Percentiles rank a stretch among this genome's conserved stretches.
Evolutionary conservation across 2,329 filamentous ascomycete genomes (phyloP).

Genomic region (Fusarium globosum): DNA sequence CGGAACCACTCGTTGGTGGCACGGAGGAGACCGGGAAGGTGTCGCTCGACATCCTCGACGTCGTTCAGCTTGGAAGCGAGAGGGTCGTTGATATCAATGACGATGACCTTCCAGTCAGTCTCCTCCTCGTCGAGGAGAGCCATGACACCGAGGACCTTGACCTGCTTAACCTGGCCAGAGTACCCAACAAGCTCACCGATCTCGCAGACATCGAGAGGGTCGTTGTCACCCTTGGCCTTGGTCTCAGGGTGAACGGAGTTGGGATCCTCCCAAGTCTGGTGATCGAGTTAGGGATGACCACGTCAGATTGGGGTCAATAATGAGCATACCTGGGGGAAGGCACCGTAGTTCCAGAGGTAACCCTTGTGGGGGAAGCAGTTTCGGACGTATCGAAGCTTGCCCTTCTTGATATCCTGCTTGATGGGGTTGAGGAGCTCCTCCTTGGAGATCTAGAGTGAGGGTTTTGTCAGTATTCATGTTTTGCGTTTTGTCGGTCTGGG

Average conservation of each 20-base stretch:
- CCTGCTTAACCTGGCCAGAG: slow-evolving; percentile 97
- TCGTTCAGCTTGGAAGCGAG: slow-evolving; percentile 97
- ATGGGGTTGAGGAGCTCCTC: slow-evolving; percentile 98
- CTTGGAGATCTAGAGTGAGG: slow-evolving; percentile 85
- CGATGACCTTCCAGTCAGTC: slow-evolving; percentile 99
- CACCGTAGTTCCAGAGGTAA: slow-evolving; percentile 99
- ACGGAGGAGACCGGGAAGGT: slow-evolving; percentile 94
- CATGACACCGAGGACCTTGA: slow-evolving; percentile 99
- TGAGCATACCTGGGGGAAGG: slow-evolving; percentile 87
- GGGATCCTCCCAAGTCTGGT: slow-evolving; percentile 98
- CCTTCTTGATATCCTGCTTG: slow-evolving; percentile 99
- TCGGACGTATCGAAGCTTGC: slow-evolving; percentile 98
- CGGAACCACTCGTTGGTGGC: slow-evolving; percentile 99
- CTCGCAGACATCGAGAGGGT: slow-evolving; percentile 99
- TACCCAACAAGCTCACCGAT: slow-evolving; percentile 98
- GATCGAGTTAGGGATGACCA: slow-evolving; percentile 24
- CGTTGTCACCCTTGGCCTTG: slow-evolving; percentile 99
- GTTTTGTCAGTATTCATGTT: slow-evolving; percentile 38
- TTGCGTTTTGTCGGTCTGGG: slow-evolving; percentile 11
- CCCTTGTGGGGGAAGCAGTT: slow-evolving; percentile 99
- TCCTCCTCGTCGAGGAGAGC: slow-evolving; percentile 98
- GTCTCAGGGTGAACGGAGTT: slow-evolving; percentile 96
- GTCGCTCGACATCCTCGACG: slow-evolving; percentile 98
- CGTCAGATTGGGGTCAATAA: not conserved
- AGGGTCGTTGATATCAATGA: slow-evolving; percentile 98